Evolutionary conservation across 768 basidiomycete species (phyloP).

Genomic region (Lactifluus volemus): DNA sequence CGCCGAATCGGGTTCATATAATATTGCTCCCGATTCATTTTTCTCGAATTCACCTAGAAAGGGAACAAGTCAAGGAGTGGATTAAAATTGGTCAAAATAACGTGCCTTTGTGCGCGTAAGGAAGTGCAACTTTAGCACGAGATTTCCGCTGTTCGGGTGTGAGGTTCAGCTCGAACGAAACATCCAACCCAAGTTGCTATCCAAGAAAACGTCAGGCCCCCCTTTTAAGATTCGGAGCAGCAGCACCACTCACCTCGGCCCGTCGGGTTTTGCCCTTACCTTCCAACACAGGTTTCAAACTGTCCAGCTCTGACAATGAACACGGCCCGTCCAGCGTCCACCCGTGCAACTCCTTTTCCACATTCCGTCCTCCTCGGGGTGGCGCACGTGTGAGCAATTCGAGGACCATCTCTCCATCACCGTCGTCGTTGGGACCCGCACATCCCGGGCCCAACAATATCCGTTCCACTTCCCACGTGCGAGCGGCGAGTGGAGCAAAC

Average conservation of each 20-base stretch:
- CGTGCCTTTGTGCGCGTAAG: constrained; percentile 81
- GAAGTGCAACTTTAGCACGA: constrained; percentile 75
- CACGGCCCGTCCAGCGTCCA: constrained; percentile 42
- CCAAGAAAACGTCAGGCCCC: too few species aligned
- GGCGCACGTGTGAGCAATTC: constrained; percentile 48
- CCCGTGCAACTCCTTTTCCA: constrained; percentile 56
- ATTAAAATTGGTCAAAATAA: background rate
- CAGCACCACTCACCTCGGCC: constrained; percentile 13
- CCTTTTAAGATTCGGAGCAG: too few species aligned
- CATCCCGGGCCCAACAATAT: constrained; percentile 49
- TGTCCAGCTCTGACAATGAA: constrained; percentile 42
- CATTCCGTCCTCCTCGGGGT: constrained; percentile 39
- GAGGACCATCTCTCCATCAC: constrained; percentile 42
- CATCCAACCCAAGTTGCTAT: background rate
- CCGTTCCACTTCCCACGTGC: constrained; percentile 46
- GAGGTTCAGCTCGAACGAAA: constrained; percentile 84
- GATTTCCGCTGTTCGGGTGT: constrained; percentile 76
- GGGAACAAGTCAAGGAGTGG: constrained; percentile 25
- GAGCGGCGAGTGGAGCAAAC: constrained; percentile 61
- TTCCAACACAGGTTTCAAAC: constrained; percentile 39
- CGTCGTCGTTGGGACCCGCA: constrained; percentile 39
- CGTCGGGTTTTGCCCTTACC: constrained; percentile 26
- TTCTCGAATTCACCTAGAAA: constrained; percentile 22
- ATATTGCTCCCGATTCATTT: constrained; percentile 40
- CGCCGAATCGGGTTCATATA: constrained; percentile 88